These are phyloP conservation scores for Nicotiana tomentosiformis DNA, from an alignment of 257 asterid species.

Conservation along the genomic window DNA sequence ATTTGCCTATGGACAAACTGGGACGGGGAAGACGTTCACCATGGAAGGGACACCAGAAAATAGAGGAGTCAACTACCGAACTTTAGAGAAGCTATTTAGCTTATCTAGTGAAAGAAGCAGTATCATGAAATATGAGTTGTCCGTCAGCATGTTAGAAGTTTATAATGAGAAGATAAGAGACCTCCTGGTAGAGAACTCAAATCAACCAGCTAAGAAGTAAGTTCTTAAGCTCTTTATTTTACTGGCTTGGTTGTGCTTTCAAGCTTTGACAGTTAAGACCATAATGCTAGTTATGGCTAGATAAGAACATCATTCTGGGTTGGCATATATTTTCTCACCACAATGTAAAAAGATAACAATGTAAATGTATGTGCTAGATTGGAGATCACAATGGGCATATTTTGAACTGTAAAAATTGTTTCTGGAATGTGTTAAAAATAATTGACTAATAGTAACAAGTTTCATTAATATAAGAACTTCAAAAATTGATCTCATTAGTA, in stretches of 20 bases:
- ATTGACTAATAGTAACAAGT: neutral
- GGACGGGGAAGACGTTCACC: constrained; percentile 72
- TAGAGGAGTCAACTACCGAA: constrained; percentile 88
- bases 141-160: constrained; percentile 95
- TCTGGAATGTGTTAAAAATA: neutral
- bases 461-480: neutral
- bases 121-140: constrained; percentile 60
- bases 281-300: neutral
- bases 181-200: constrained; percentile 71
- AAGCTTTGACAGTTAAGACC: neutral
- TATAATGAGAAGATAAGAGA: constrained; percentile 97
- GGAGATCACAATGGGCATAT: neutral
- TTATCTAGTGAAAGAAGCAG: constrained; percentile 60
- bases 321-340: neutral
- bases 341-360: neutral
- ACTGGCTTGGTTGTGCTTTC: constrained; percentile 5
- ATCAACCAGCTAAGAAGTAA: constrained; percentile 80
- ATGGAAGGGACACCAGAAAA: constrained; percentile 96
- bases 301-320: neutral
- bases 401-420: neutral
- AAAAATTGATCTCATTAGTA: neutral
- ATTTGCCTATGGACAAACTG: constrained; percentile 95
- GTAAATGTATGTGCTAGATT: constrained; percentile 1
- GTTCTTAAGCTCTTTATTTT: constrained; percentile 20
- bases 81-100: constrained; percentile 76